phyloP scores from a whole-genome alignment of 1,284 basidiomycete genomes.

The Irpex rosettiformis region DNA sequence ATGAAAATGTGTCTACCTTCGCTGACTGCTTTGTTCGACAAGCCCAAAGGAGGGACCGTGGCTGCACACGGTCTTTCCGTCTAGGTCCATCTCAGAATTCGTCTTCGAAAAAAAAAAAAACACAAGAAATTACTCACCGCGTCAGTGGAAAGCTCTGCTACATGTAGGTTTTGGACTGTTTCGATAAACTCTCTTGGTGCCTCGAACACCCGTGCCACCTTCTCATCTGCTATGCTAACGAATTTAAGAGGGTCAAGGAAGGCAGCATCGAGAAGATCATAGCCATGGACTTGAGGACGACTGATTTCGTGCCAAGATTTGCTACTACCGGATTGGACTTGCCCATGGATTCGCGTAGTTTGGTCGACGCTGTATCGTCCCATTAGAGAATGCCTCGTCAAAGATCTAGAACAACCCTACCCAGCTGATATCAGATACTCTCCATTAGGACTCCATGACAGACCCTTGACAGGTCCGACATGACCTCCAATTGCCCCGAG shows the following conservation, averaged over 20 bases:
- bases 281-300: slow-evolving; percentile 92
- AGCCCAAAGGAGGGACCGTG: slow-evolving; percentile 71
- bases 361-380: slow-evolving; percentile 73
- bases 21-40: slow-evolving; percentile 67
- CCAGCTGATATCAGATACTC: slow-evolving; percentile 82
- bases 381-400: not conserved
- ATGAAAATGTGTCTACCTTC: slow-evolving; percentile 39
- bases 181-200: slow-evolving; percentile 79
- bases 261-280: slow-evolving; percentile 80
- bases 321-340: slow-evolving; percentile 23
- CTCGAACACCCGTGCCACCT: slow-evolving; percentile 88
- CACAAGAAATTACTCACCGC: slow-evolving; percentile 34
- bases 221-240: slow-evolving; percentile 89
- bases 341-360: slow-evolving; percentile 83
- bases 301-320: slow-evolving; percentile 80
- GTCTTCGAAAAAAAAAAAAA: not conserved
- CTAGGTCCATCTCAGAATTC: slow-evolving; percentile 17
- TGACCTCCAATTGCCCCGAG: slow-evolving; percentile 81
- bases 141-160: slow-evolving; percentile 43
- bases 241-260: slow-evolving; percentile 78
- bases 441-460: slow-evolving; percentile 83
- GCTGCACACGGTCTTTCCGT: slow-evolving; percentile 53
- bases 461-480: slow-evolving; percentile 68
- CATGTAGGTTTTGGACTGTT: slow-evolving; percentile 45
- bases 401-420: slow-evolving; percentile 37